Conservation (phyloP, 257 asterid species). For the Solanum pimpinellifolium region DNA sequence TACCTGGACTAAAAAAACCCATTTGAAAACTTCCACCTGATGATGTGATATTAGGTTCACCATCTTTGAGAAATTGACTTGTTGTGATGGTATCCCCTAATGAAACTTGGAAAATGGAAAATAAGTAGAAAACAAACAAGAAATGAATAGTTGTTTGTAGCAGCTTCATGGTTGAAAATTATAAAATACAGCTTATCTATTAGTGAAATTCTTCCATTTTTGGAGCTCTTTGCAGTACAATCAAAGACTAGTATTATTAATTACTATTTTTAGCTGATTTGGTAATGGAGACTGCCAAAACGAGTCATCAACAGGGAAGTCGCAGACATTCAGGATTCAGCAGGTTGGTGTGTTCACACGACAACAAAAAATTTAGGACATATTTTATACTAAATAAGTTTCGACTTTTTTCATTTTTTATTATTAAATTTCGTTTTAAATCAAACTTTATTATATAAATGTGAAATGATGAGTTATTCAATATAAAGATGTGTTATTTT, state of each 20-base stretch:
- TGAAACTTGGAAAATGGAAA: neutral
- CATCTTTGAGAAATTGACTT: neutral
- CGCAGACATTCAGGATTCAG: neutral
- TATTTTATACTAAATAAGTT: no score
- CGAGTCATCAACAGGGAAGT: neutral
- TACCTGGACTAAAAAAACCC: slow-evolving; percentile 7
- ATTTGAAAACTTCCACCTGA: slow-evolving; percentile 4
- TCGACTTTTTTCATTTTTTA: no score
- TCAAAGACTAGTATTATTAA: neutral
- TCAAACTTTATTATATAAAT: no score
- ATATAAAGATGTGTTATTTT: no score
- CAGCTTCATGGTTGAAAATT: neutral
- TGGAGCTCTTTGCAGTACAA: neutral
- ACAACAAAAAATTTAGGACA: neutral
- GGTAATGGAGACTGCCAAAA: neutral
- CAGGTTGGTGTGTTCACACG: neutral
- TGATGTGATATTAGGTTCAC: neutral
- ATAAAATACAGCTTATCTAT: neutral
- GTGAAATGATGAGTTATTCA: no score
- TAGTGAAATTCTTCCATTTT: neutral
- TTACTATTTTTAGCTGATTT: neutral
- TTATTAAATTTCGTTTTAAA: accelerated
- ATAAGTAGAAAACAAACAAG: neutral
- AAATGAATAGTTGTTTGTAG: neutral
- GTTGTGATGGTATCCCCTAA: neutral